Evolutionary conservation across 257 asterid species (phyloP), one percentile per base, ranked within the genome.

Genomic region (Nicotiana noctiflora): DNA sequence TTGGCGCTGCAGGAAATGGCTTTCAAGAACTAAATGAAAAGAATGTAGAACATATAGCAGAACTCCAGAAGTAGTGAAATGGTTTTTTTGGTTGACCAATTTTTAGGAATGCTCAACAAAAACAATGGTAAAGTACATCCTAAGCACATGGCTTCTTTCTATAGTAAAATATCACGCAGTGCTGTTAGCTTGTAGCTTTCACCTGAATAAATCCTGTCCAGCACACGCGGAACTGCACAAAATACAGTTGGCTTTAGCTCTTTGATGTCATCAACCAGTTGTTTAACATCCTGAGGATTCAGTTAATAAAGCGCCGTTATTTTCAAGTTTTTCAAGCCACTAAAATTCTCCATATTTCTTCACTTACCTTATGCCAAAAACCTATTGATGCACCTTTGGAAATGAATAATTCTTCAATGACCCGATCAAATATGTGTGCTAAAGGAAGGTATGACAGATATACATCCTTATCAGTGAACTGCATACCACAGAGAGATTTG

Each of bases 381-480:
- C 98, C 98, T 52, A 92, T 86, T 3, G 98, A 81, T 64, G 97
- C 96, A 18, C 98, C 98, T 84, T 86, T 91, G 40, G 88, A 89
- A 64, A 93, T 83, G 89, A 92, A 86, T 34, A 92, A 80, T 79
- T 93, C 98, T 85, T 92, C 98, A 7, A 85, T 85, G 72, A 90
- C 98, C 1, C 98, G 92, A 84, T 93, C 98, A 27, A 93, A 93
- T 84, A 93, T 93, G 66, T 93, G 98, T 1, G 97, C 98, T 78
- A 93, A 83, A 67, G 98, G 98, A 86, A 93, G 98, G 79, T 88
- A 92, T 12, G 98, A 93, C 80, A 93, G 74, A 52, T 85, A 93
- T 10, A 93, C 92, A 82, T 93, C 98, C 23, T 52, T 57, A 82
- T 90, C 92, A 29, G 83, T 81, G 80, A 92, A 92, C 97, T 93